Base-by-base conservation (phyloP, 176 grass and related monocot species). In the Chloris gayana region DNA sequence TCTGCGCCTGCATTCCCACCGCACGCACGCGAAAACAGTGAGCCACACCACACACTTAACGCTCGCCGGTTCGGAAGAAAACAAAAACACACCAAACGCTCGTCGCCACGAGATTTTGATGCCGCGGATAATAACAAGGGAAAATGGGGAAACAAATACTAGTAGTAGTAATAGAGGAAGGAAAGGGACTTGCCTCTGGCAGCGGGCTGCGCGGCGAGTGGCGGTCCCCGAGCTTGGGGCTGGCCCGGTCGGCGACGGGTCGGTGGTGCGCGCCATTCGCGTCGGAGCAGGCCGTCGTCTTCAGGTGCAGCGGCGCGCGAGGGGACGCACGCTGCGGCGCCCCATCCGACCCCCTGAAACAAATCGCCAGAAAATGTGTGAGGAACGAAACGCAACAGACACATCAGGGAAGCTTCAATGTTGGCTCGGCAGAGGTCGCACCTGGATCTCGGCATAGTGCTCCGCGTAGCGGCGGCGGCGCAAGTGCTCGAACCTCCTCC, bases 221-320 rank as follows among this genome's bases (percentile, higher is more conserved):
- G 0, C 87, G 86, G 62, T 95, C 92, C 25, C 77, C 86, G 70
- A 93, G 21, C 85, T 95, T 95, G 67, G 92, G 95, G 87, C 95
- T 98, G 75, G 65, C 30, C 34, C 88, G 83, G 82, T 88, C 94
- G 45, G 19, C 77, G 50, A 75, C 25, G 27, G 69, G 38, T 7
- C 89, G 86, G 81, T 95, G 91, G 75, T 84, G 88, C 57, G 81
- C 84, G 62, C 79, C 92, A 42, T 99, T 95, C 57, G 93, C 74
- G 0, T 93, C 95, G 1, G 89, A 94, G 85, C 65, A 85, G 0
- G 81, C 83, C 15, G 92, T 90, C 41, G 88, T 88, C 85, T 91
- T 93, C 64, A 99, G 86, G 74, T 96, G 90, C 56, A 99, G 90
- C 63, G 97, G 90, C 59, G 78, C 90, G 29, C 96, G 92, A 70